A percentile compares a stretch with the other conserved stretches of the same genome.
Conservation (phyloP, 2,329 filamentous ascomycete genomes). For the Acrocalymma vagum region DNA sequence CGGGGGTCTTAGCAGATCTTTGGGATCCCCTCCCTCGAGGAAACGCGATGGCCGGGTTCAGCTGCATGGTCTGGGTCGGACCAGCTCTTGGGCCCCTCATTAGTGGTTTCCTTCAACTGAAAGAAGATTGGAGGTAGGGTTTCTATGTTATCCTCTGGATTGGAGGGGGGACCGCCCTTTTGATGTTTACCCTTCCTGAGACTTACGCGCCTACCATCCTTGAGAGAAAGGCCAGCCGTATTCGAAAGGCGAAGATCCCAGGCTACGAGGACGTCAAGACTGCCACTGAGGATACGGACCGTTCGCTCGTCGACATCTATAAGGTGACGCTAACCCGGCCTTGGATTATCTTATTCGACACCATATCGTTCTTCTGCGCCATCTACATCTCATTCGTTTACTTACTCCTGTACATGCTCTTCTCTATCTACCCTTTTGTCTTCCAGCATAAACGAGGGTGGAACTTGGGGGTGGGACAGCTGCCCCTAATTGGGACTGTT, state of each 20-base stretch:
- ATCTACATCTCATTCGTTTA: conserved; percentile 65
- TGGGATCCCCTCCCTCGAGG: conserved; percentile 62
- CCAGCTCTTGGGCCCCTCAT: conserved; percentile 64
- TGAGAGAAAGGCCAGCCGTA: conserved; percentile 45
- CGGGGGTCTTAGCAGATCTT: conserved; percentile 62
- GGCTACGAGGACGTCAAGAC: conserved; percentile 61
- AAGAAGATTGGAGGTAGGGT: conserved; percentile 48
- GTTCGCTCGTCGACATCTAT: conserved; percentile 56
- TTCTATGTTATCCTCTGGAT: conserved; percentile 14
- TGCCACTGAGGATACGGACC: conserved; percentile 57
- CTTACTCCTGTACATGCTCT: conserved; percentile 65
- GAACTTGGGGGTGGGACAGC: conserved; percentile 62
- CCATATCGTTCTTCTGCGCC: conserved; percentile 62
- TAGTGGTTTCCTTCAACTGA: conserved; percentile 65
- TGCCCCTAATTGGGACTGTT: conserved; percentile 61
- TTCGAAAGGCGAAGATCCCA: conserved; percentile 58
- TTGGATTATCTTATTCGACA: conserved; percentile 63
- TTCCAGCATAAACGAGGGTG: conserved; percentile 63
- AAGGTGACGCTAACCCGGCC: conserved; percentile 62
- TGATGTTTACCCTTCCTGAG: conserved; percentile 13
- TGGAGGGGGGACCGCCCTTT: conserved; percentile 4
- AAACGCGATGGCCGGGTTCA: conserved; percentile 64
- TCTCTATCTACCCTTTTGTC: conserved; percentile 65
- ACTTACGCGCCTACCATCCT: conserved; percentile 7
- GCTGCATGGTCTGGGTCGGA: conserved; percentile 62